phyloP scores from a whole-genome alignment of 1,139 yeast genomes.

The Lodderomyces beijingensis region DNA sequence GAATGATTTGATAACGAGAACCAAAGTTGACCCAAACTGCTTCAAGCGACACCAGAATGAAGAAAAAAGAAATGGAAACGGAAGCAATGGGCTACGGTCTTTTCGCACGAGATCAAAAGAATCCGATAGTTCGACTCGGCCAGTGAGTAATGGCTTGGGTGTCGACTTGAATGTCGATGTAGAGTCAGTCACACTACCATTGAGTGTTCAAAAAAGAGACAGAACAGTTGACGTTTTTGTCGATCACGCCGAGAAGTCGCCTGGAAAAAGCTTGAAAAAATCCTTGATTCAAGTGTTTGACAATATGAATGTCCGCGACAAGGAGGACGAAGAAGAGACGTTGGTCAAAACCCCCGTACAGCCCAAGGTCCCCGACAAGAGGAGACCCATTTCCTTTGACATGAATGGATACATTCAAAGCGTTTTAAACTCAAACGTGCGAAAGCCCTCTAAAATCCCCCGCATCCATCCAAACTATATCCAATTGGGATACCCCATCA shows the following conservation, averaged over 20 bases:
- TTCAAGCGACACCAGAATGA: slow-evolving; percentile 1
- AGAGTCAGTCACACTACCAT: slow-evolving; percentile 27
- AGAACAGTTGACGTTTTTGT: slow-evolving; percentile 23
- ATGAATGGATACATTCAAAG: slow-evolving; percentile 7
- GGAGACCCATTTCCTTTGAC: slow-evolving; percentile 9
- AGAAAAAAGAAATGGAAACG: slow-evolving; percentile 2
- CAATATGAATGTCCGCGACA: slow-evolving; percentile 10
- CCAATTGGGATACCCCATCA: slow-evolving; percentile 19
- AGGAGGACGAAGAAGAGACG: slow-evolving; percentile 19
- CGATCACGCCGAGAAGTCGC: slow-evolving; percentile 4
- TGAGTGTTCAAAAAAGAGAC: slow-evolving; percentile 31
- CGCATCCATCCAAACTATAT: slow-evolving; percentile 22
- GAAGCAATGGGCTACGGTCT: slow-evolving; percentile 17
- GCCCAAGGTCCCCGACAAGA: neutral
- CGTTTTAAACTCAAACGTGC: slow-evolving; percentile 8
- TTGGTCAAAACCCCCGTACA: slow-evolving; percentile 8
- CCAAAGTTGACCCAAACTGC: neutral
- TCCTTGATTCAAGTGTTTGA: slow-evolving; percentile 14
- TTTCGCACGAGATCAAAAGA: slow-evolving; percentile 16
- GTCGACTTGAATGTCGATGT: slow-evolving; percentile 36
- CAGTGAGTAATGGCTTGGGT: slow-evolving; percentile 22
- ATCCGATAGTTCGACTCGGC: slow-evolving; percentile 4
- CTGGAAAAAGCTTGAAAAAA: slow-evolving; percentile 12
- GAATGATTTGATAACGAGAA: slow-evolving; percentile 18
- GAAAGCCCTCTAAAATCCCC: slow-evolving; percentile 21